Base-by-base conservation (phyloP, 306 rosid genomes). In the Citrullus amarus region DNA sequence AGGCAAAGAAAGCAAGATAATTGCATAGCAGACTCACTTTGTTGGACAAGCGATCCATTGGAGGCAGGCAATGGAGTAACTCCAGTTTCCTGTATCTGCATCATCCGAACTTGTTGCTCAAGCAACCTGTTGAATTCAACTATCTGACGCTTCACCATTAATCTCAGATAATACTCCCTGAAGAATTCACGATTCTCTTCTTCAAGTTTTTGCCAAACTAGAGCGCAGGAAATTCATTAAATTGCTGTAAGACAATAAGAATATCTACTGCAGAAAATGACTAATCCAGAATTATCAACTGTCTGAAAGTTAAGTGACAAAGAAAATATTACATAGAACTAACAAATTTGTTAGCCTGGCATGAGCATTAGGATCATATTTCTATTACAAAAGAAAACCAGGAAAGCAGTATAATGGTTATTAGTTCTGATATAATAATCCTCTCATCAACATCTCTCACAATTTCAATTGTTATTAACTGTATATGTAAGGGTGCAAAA, bases 191-290 rank as follows among this genome's bases (percentile, higher is more conserved):
- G 91, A 87, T 95, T 92, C 85, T 95, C 96, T 79, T 90, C 96
- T 83, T 95, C 93, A 75, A 95, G 98, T 86, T 85, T 92, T 87
- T 88, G 95, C 97, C 97, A 95, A 81, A 95, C 98, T 95, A 91
- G 69, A 82, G 85, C 65, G 59, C 43, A 80, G 82, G 48, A 68
- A 77, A 60, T 80, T 22, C 55, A 79, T 51, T 53, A 67, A 66
- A 79, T 46, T 36, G 39, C 75, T 51, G 43, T 32, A 79, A 51
- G 81, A 50, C 25, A 43, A 44, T 25, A 11, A 6, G 14, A 75
- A 75, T 34, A 73, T 73, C 56, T 73, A 73, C 59, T 6, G 50
- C 6, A 48, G 43, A 30, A 51, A 28, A 50, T 50, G 41, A 48
- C 76, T 25, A 6, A 50, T 71, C 39, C 58, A 48, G n/a, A 71